Base-by-base conservation (phyloP, 1,284 basidiomycete species). In the Sporisorium exsertum region DNA sequence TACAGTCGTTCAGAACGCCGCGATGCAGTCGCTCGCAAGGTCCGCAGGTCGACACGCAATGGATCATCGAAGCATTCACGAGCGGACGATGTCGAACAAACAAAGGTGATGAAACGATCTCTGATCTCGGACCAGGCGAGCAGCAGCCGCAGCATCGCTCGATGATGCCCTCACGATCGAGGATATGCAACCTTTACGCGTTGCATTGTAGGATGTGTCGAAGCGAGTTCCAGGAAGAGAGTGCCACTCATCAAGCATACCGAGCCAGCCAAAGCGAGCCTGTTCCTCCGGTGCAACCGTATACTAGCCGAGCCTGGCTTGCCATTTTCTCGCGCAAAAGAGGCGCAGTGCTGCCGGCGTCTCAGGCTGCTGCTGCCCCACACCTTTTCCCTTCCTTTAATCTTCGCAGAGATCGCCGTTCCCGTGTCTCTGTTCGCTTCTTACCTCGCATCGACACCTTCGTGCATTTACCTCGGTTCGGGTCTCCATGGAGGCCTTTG, bases 91-190 rank as follows among this genome's bases (percentile, higher is more conserved):
- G 35, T 12, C 3, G 13, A 15, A 12, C 18, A 5, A n/a, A 16
- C 37, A 18, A 40, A 37, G 35, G 13, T 37, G 35, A 15, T 37
- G 35, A 9, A 13, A 37, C 35, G 35, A 37, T 37, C 9, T 37
- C 7, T 3, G 32, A 32, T 32, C 32, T 32, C 32, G 9, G 35
- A 37, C 35, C 6, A 37, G 18, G 37, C 40, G 40, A 43, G 8
- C 2, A 43, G 40, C 18, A 43, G 40, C 35, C 42, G 2, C 26
- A 35, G 51, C 35, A 16, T 9, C 27, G 9, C n/a, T 45, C 65
- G 65, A 69, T 69, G 50, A 2, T 59, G 37, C 45, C 16, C 46
- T 51, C 59, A 51, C 60, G 60, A 69, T 69, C 66, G 65, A 49
- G 18, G n/a, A 50, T 13, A 26, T 29, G 27, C 27, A 9, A 10